A percentile compares a stretch with the other conserved stretches of the same genome.
Conservation (phyloP, 371 early-diverging fungal genomes). For the Gilbertella persicaria region DNA sequence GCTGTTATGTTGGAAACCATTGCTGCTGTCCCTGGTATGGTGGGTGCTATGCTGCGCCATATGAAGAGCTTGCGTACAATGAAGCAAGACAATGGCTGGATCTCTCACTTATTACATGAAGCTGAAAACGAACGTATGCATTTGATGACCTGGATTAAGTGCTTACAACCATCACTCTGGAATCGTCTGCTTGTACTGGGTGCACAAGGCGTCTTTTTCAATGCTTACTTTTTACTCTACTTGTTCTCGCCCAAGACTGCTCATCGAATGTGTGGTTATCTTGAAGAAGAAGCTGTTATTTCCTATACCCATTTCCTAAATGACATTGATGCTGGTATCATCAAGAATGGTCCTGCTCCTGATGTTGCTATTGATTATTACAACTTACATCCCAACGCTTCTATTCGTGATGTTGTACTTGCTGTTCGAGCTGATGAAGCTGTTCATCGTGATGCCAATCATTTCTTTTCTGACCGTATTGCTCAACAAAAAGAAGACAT, state of each 20-base stretch:
- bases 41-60: slow-evolving; percentile 87
- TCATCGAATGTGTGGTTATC: slow-evolving; percentile 80
- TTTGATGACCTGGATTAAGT: slow-evolving; percentile 86
- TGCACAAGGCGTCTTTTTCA: slow-evolving; percentile 90
- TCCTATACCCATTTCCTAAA: slow-evolving; percentile 90
- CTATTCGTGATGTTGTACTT: slow-evolving; percentile 89
- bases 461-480: slow-evolving; percentile 75
- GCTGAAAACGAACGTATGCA: slow-evolving; percentile 89
- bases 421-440: slow-evolving; percentile 97
- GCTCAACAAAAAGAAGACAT: slow-evolving; percentile 24
- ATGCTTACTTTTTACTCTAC: slow-evolving; percentile 86
- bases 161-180: slow-evolving; percentile 66
- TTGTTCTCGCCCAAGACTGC: slow-evolving; percentile 79
- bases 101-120: slow-evolving; percentile 82
- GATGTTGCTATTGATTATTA: slow-evolving; percentile 91
- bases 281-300: slow-evolving; percentile 93
- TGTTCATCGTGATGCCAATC: slow-evolving; percentile 95
- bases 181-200: slow-evolving; percentile 68
- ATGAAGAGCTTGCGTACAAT: slow-evolving; percentile 81
- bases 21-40: slow-evolving; percentile 94
- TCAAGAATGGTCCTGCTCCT: slow-evolving; percentile 71
- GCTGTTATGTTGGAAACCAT: slow-evolving; percentile 86
- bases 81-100: slow-evolving; percentile 88
- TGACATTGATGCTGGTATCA: slow-evolving; percentile 82
- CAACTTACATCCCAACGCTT: slow-evolving; percentile 81